Conservation (phyloP, 441 rosid genomes). For the Populus hybrid region DNA sequence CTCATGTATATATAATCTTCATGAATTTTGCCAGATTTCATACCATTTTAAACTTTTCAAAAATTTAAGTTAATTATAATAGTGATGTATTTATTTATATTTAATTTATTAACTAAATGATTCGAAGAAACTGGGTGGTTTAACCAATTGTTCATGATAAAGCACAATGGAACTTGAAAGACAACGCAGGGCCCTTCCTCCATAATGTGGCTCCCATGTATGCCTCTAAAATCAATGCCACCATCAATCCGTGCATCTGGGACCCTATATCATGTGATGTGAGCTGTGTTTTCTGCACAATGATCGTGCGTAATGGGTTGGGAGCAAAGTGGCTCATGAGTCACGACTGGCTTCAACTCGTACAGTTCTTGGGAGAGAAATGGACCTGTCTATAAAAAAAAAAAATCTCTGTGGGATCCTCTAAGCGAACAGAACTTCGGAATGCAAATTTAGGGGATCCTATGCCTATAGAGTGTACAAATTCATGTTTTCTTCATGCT, state of each 20-base stretch:
- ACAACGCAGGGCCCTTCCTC: background rate
- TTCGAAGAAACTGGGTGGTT: background rate
- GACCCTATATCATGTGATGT: conserved; percentile 11
- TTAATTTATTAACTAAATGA: background rate
- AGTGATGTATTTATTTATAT: too few species aligned
- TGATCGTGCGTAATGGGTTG: background rate
- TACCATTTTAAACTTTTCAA: background rate
- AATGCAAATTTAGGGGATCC: background rate
- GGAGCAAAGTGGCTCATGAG: background rate
- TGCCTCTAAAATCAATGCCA: conserved; percentile 3
- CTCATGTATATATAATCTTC: background rate
- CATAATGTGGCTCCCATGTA: background rate
- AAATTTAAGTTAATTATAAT: too few species aligned
- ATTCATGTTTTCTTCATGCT: too few species aligned
- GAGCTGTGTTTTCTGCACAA: background rate
- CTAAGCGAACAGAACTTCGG: background rate
- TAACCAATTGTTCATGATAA: background rate
- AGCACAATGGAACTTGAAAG: background rate
- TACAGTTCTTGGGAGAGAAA: background rate
- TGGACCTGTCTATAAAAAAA: background rate
- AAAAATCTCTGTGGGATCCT: background rate
- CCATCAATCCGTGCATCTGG: conserved; percentile 8
- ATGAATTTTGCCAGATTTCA: background rate
- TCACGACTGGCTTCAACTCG: background rate
- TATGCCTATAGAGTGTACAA: background rate